These are phyloP conservation scores for Avena atlantica DNA, from an alignment of 176 grass and related monocot species.

Conservation along the genomic window DNA sequence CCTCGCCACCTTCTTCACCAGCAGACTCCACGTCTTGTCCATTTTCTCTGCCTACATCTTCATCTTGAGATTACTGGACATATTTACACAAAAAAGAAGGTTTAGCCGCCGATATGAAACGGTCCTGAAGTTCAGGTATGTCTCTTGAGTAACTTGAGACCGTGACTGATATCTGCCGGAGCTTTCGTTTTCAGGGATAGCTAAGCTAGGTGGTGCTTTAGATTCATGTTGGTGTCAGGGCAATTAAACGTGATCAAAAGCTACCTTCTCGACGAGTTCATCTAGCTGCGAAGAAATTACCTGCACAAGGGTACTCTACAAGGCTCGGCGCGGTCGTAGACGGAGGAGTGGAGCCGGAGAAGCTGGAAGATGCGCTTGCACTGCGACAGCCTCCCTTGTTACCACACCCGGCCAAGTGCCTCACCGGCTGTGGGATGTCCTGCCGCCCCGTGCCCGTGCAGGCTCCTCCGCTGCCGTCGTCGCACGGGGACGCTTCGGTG, in stretches of 20 bases:
- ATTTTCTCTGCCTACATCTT: conserved; percentile 50
- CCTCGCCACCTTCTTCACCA: conserved; percentile 72
- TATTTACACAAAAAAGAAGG: neutral
- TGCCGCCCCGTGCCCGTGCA: conserved; percentile 34
- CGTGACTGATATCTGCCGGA: neutral
- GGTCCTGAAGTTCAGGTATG: neutral
- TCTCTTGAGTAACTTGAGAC: neutral
- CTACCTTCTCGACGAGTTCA: neutral
- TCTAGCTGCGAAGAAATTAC: conserved; percentile 28
- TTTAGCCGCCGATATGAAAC: neutral
- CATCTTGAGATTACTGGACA: conserved; percentile 64
- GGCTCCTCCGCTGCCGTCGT: conserved; percentile 1
- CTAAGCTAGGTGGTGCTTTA: neutral
- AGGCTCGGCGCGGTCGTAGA: conserved; percentile 43
- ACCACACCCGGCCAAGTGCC: conserved; percentile 58
- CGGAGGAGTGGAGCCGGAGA: conserved; percentile 74
- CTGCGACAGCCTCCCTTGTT: conserved; percentile 7
- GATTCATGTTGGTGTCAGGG: neutral
- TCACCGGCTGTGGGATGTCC: conserved; percentile 50
- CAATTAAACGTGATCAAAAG: conserved; percentile 8
- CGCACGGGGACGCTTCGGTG: neutral
- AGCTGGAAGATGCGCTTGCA: conserved; percentile 65
- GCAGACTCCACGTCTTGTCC: conserved; percentile 60
- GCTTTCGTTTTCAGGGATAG: neutral
- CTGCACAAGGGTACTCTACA: conserved; percentile 72